phyloP scores from a whole-genome alignment of 2,329 filamentous ascomycete species.

The Ceratocystiopsis minuta region DNA sequence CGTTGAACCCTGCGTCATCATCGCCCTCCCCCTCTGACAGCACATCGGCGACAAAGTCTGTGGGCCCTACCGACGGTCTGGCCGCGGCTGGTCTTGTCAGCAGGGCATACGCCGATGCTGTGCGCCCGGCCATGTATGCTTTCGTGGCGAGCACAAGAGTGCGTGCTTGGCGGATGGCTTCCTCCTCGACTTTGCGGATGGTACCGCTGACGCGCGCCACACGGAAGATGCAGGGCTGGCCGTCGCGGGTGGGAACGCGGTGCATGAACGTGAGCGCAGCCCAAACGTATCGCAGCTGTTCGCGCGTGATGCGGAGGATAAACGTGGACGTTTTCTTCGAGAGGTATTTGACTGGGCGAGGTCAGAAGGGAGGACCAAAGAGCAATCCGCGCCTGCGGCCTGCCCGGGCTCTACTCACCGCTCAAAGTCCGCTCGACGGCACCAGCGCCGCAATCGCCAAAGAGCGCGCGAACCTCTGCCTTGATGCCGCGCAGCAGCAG shows the following conservation, averaged over 20 bases:
- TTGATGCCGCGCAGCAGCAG: conserved; percentile 52
- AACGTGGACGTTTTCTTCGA: conserved; percentile 86
- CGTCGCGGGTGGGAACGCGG: conserved; percentile 40
- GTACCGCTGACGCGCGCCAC: conserved; percentile 84
- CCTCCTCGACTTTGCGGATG: conserved; percentile 79
- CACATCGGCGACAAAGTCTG: conserved; percentile 23
- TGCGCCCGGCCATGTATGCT: conserved; percentile 26
- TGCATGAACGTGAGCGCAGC: conserved; percentile 70
- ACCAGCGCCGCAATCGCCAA: conserved; percentile 79
- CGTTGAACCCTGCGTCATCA: conserved; percentile 26
- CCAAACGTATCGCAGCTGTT: conserved; percentile 79
- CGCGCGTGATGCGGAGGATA: conserved; percentile 68
- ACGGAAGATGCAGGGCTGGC: conserved; percentile 55
- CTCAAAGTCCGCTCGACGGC: conserved; percentile 50
- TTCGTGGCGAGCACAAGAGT: conserved; percentile 50
- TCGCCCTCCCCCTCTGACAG: conserved; percentile 28
- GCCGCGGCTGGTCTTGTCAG: conserved; percentile 13
- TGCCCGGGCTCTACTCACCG: conserved; percentile 27
- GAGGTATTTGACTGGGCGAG: conserved; percentile 70
- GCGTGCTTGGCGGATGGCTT: conserved; percentile 64
- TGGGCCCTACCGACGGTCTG: conserved; percentile 13
- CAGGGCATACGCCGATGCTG: conserved; percentile 13
- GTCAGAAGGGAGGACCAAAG: neutral
- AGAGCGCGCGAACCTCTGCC: conserved; percentile 50
- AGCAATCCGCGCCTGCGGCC: neutral